Percentiles rank a stretch among this genome's conserved stretches.
phyloP scores from a whole-genome alignment of 352 stramenopile genomes.

The Peronospora tabacina region DNA sequence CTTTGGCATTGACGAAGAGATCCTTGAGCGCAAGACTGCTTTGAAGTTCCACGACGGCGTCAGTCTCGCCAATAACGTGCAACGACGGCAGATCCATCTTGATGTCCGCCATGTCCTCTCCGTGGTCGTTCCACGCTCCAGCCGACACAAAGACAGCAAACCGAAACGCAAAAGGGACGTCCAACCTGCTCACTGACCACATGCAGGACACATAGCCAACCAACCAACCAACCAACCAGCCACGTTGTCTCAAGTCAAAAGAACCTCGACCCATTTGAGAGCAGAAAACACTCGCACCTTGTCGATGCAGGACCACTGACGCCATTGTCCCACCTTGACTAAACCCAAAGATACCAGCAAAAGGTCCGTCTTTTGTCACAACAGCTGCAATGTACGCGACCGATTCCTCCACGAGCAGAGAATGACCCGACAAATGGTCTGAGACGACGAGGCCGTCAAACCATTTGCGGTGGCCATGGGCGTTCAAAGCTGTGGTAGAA shows the following conservation, averaged over 20 bases:
- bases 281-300: conserved; percentile 22
- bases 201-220: not conserved
- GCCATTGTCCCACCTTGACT: conserved; percentile 75
- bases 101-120: conserved; percentile 30
- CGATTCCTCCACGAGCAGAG: conserved; percentile 50
- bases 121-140: conserved; percentile 37
- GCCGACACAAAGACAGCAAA: conserved; percentile 75
- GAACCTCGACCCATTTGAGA: not conserved
- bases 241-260: not conserved
- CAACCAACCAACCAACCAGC: too few species aligned
- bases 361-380: conserved; percentile 63
- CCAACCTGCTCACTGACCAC: conserved; percentile 30
- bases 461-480: conserved; percentile 60
- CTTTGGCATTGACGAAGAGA: conserved; percentile 41
- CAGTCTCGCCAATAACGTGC: conserved; percentile 76
- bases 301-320: conserved; percentile 54
- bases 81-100: conserved; percentile 59
- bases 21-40: conserved; percentile 50
- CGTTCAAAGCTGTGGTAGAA: conserved; percentile 53
- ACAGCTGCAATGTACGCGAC: conserved; percentile 61
- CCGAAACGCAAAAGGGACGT: conserved; percentile 50
- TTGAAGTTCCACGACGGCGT: conserved; percentile 53
- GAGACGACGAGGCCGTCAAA: too few species aligned
- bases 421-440: conserved; percentile 34
- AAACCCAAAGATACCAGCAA: conserved; percentile 82